Evolutionary conservation across 2,329 filamentous ascomycete genomes (phyloP), one percentile per base, ranked within the genome.

Genomic region (Ophiostoma ips): DNA sequence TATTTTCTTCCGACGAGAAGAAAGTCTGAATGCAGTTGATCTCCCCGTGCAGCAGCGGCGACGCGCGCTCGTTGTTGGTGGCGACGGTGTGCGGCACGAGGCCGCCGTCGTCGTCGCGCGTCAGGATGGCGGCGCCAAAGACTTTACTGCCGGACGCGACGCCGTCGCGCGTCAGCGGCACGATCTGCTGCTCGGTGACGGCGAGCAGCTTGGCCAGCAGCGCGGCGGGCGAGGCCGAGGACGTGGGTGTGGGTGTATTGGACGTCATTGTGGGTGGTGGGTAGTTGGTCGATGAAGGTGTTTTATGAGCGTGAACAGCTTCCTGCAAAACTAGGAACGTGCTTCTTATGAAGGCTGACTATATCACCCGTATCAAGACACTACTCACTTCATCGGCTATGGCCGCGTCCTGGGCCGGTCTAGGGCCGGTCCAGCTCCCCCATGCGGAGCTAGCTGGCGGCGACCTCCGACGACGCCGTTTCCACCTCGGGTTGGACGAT

Each of bases 1-100:
- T 50, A 44, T 61, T 54, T 12, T 66, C 59, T 52, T 63, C 62
- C 1, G 59, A 58, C 0, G 66, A 66, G 62, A 75, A 78, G 64
- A 78, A 78, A 31, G 70, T 62, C 56, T 77, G 73, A 61, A 79
- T 77, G 65, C 75, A 78, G 60, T 77, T 75, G 60, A 78, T 76
- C 56, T 79, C 75, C 53, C 75, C 75, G 59, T 78, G 75, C 9
- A 78, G 66, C 4, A 78, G 66, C 2, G 75, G 75, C 5, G 75
- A 77, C 1, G 59, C 60, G 11, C 66, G 66, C 59, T 78, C 75
- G 60, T 77, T 71, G 64, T 79, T 79, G 43, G 73, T 77, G 10
- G 73, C 67, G 6, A 73, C 68, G 0, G 71, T 73, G 13, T 72
- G 60, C 2, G 70, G 64, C 0, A 55, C 41, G 6, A 77, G 67